phyloP scores from a whole-genome alignment of 306 rosid genomes.

The Cucurbita ficifolia region DNA sequence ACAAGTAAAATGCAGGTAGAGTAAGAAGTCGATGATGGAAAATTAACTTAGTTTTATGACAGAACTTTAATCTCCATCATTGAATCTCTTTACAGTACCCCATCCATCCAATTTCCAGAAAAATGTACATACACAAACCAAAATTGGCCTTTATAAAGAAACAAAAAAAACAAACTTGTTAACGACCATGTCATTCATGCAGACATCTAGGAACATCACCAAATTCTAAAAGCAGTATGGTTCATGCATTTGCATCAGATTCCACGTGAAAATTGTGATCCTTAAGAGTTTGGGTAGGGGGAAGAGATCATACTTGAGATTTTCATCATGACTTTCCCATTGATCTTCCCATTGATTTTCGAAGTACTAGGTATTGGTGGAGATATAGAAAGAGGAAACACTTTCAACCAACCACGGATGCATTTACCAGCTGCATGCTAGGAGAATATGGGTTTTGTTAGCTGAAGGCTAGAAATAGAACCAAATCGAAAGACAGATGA shows the following conservation, averaged over 20 bases:
- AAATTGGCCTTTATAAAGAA: neutral
- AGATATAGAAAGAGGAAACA: slow-evolving; percentile 25
- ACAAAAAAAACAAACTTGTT: neutral
- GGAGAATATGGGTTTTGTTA: slow-evolving; percentile 18
- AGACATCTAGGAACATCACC: neutral
- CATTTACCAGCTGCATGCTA: slow-evolving; percentile 76
- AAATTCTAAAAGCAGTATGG: neutral
- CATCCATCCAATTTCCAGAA: neutral
- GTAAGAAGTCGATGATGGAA: neutral
- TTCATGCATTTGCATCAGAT: neutral
- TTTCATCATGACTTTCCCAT: slow-evolving; percentile 27
- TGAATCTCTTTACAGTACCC: neutral
- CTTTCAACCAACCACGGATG: slow-evolving; percentile 38
- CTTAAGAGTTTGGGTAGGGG: neutral
- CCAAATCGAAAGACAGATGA: neutral
- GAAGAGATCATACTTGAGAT: slow-evolving; percentile 29
- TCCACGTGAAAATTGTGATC: neutral
- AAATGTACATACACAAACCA: neutral
- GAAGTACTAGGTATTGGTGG: slow-evolving; percentile 29
- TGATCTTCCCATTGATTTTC: slow-evolving; percentile 20
- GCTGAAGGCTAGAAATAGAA: neutral
- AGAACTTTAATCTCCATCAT: neutral
- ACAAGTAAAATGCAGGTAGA: neutral
- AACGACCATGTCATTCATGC: neutral
- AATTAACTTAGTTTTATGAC: neutral